phyloP scores from a whole-genome alignment of 2,329 filamentous ascomycete species.

The Bipolaris zeicola region DNA sequence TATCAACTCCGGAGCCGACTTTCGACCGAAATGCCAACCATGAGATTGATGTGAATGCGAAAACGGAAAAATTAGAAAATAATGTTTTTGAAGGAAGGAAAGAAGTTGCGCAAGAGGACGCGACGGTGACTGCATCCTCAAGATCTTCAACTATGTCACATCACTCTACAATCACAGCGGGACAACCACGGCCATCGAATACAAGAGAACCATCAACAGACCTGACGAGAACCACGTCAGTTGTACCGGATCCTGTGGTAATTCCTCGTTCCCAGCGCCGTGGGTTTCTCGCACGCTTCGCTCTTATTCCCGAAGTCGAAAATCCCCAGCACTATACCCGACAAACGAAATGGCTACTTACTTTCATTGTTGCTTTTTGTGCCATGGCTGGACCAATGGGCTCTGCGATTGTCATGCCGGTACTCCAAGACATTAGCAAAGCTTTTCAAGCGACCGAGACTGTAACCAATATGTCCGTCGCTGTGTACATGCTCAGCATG shows the following conservation, averaged over 20 bases:
- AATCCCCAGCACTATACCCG: conserved; percentile 74
- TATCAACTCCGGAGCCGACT: not conserved
- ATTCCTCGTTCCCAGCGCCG: conserved; percentile 64
- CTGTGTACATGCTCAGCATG: conserved; percentile 52
- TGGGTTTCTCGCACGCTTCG: conserved; percentile 73
- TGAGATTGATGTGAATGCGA: not conserved
- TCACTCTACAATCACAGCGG: conserved; percentile 17
- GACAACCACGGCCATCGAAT: not conserved
- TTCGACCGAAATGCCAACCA: conserved; percentile 2
- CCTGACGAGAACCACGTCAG: conserved; percentile 37
- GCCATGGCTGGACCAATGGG: conserved; percentile 81
- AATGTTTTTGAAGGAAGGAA: conserved; percentile 2
- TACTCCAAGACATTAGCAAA: conserved; percentile 42
- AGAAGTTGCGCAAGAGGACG: conserved; percentile 18
- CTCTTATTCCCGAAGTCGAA: conserved; percentile 79
- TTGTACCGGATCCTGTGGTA: conserved; percentile 49
- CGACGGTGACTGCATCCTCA: conserved; percentile 31
- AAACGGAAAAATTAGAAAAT: conserved; percentile 9
- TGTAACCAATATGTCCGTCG: conserved; percentile 49
- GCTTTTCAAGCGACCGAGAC: conserved; percentile 41
- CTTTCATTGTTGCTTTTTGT: conserved; percentile 74
- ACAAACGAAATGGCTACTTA: conserved; percentile 83
- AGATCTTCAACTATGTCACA: conserved; percentile 29
- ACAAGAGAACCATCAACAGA: conserved; percentile 21
- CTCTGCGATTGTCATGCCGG: conserved; percentile 77